Evolutionary conservation across 2,329 filamentous ascomycete genomes (phyloP), one percentile per base, ranked within the genome.

Genomic region (Cryphonectria japonica): DNA sequence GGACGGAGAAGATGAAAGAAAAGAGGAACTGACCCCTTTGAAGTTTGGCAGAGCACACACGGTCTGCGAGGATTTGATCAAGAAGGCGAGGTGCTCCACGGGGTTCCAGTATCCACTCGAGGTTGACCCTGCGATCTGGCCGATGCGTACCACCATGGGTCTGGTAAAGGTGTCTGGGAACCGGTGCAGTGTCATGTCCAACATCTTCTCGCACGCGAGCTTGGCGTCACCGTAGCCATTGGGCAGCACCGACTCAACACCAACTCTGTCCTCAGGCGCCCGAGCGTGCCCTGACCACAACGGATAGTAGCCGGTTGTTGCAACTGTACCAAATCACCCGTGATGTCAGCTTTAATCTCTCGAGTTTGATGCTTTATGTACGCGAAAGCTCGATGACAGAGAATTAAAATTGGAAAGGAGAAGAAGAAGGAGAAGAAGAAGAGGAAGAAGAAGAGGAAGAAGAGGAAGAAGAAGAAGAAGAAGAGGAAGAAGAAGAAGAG

Each of bases 141-240:
- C 87, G 0, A 83, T 78, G 0, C 86, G 81, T 0, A 85, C 82
- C 0, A 76, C 77, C 79, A 82, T 83, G 0, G 83, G 71, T 22
- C 79, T 39, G 11, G 37, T 80, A 77, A 87, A 86, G 1, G 72
- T 76, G 0, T 78, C 71, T 0, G 82, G 82, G 71, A 83, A 76
- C 19, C 77, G 75, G 69, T 83, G 81, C 3, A 87, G 76, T 0
- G 86, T 87, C 66, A 80, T 76, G 66, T 84, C 81, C 0, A 88
- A 79, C 77, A 87, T 84, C 3, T 77, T 76, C 74, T 88, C 86
- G 75, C 85, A 87, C 0, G 80, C 80, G 52, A 76, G 84, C 73
- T 89, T 88, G 3, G 84, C 86, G 9, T 88, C 85, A n/a, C 78
- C 79, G 72, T 88, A 88, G 37, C 86, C 86, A 4, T 78, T 82